Percentiles rank a stretch among this genome's conserved stretches.
Conservation (phyloP, 2,329 filamentous ascomycete species). For the Penicillium sp. region DNA sequence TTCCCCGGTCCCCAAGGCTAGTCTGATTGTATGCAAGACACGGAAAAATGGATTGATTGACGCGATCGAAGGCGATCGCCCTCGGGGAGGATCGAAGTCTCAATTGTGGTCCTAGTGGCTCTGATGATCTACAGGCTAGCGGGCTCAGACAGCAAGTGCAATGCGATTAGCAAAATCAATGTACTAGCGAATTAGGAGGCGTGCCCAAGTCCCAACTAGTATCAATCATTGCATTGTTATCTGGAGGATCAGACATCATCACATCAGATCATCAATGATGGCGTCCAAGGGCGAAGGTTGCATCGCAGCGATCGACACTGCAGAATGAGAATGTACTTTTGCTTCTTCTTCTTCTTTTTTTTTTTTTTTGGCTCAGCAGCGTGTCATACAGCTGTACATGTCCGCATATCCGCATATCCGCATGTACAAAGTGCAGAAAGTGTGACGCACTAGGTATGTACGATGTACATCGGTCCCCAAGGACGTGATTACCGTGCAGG, state of each 20-base stretch:
- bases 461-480: background rate
- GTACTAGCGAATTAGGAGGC: background rate
- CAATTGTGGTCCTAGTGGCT: conserved; percentile 3
- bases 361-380: background rate
- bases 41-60: conserved; percentile 9
- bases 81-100: conserved; percentile 5
- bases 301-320: conserved; percentile 10
- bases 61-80: conserved; percentile 11
- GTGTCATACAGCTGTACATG: conserved; percentile 8
- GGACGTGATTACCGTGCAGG: conserved; percentile 7
- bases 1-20: conserved; percentile 17
- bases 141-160: background rate
- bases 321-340: conserved; percentile 10
- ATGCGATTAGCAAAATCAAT: background rate
- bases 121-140: conserved; percentile 12
- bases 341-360: background rate
- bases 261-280: background rate
- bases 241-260: conserved; percentile 1
- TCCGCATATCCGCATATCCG: background rate
- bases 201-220: background rate
- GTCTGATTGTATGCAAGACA: conserved; percentile 20
- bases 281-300: conserved; percentile 2
- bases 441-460: background rate
- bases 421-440: background rate
- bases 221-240: conserved; percentile 7